These are phyloP conservation scores for Yamadazyma oceani DNA, from an alignment of 1,139 yeast species.

Conservation along the genomic window DNA sequence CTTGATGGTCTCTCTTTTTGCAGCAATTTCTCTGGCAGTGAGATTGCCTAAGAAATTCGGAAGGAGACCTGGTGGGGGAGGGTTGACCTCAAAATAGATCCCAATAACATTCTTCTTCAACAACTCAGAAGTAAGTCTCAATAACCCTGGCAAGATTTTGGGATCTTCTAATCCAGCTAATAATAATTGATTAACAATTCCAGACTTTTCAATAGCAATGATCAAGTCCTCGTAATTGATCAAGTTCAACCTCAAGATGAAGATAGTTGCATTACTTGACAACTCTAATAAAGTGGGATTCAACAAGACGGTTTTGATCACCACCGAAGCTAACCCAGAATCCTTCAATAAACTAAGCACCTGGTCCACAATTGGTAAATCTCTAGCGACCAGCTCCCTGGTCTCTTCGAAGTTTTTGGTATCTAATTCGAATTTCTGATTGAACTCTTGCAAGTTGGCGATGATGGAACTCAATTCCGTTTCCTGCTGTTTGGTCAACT, in stretches of 20 bases:
- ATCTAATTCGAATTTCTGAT: constrained; percentile 7
- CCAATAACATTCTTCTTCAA: constrained; percentile 22
- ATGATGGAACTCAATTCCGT: constrained; percentile 7
- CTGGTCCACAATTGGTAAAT: constrained; percentile 24
- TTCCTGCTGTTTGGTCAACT: constrained; percentile 4
- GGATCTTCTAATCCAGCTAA: constrained; percentile 26
- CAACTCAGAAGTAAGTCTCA: constrained; percentile 25
- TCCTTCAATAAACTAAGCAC: constrained; percentile 22
- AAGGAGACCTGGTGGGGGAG: constrained; percentile 8
- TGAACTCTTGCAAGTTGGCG: constrained; percentile 9
- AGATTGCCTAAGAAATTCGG: constrained; percentile 1
- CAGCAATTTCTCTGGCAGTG: neutral
- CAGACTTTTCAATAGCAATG: constrained; percentile 28
- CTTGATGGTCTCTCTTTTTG: too few relatives aligned
- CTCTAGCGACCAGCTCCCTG: constrained; percentile 11
- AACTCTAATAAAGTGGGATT: constrained; percentile 24
- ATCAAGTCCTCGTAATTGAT: constrained; percentile 26
- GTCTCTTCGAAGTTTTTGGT: too few relatives aligned
- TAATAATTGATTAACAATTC: constrained; percentile 24
- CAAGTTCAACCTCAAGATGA: constrained; percentile 21
- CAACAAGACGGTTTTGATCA: constrained; percentile 25
- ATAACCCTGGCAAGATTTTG: constrained; percentile 26
- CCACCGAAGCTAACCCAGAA: constrained; percentile 23
- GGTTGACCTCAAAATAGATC: constrained; percentile 14
- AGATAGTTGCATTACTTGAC: constrained; percentile 24